phyloP scores from a whole-genome alignment of 495 filamentous ascomycete species.

The Durotheca rogersii region DNA sequence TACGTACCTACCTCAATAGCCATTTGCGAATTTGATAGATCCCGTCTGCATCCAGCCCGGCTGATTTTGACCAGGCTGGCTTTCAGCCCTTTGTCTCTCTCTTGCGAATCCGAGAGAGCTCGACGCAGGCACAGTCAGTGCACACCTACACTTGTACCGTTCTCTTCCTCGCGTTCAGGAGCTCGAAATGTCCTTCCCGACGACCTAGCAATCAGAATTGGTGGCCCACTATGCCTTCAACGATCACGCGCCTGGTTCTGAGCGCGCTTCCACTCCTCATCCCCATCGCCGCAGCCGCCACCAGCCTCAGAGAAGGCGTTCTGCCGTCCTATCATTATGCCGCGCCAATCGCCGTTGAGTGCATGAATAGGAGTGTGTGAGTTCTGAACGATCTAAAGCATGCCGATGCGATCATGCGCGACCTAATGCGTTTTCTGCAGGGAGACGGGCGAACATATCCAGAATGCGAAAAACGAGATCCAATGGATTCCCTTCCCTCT shows the following conservation, averaged over 20 bases:
- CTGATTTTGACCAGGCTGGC: conserved; percentile 21
- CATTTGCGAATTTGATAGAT: too few relatives aligned
- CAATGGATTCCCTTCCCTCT: conserved; percentile 90
- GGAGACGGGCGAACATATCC: conserved; percentile 74
- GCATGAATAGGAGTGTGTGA: conserved; percentile 59
- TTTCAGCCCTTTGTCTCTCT: conserved; percentile 25
- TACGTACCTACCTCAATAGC: too few relatives aligned
- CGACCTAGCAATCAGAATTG: too few relatives aligned
- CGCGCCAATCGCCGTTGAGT: conserved; percentile 51
- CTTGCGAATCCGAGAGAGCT: too few relatives aligned
- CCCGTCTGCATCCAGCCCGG: background rate
- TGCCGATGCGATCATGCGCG: conserved; percentile 2
- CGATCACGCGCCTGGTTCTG: conserved; percentile 15
- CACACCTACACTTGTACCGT: too few relatives aligned
- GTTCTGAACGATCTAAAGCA: conserved; percentile 19
- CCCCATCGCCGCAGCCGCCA: conserved; percentile 20
- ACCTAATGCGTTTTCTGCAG: conserved; percentile 33
- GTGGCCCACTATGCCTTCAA: conserved; percentile 21
- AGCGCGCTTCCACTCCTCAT: conserved; percentile 15
- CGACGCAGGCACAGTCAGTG: too few relatives aligned
- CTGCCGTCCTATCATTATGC: conserved; percentile 52
- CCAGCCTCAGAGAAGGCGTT: conserved; percentile 21
- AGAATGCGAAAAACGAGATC: conserved; percentile 74
- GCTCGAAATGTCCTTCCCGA: too few relatives aligned
- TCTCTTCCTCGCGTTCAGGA: too few relatives aligned